A percentile compares a stretch with the other conserved stretches of the same genome.
Evolutionary conservation across 108 stramenopile genomes (phyloP).

Genomic region (Pinguiococcus pyrenoidosus): DNA sequence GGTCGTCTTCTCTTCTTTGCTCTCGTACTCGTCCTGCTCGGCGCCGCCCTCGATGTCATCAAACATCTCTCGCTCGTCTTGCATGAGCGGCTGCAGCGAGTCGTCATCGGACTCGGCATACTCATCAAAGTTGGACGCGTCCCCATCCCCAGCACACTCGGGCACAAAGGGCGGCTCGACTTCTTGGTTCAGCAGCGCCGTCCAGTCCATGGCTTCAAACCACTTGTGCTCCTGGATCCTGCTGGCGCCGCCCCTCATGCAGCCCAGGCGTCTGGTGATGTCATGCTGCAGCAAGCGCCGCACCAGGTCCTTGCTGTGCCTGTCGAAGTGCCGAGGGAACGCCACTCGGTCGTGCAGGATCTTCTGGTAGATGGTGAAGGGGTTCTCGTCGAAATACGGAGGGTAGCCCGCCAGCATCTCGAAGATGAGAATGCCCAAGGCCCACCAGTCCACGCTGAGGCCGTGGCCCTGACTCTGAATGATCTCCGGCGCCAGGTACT

Average conservation of each 20-base stretch:
- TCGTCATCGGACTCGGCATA: slow-evolving; percentile 33
- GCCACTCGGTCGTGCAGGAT: slow-evolving; percentile 29
- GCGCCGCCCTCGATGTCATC: slow-evolving; percentile 32
- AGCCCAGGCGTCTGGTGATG: slow-evolving; percentile 38
- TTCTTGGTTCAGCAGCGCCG: slow-evolving; percentile 19
- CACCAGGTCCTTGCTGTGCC: slow-evolving; percentile 25
- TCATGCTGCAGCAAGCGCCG: slow-evolving; percentile 31
- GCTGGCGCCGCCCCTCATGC: slow-evolving; percentile 30
- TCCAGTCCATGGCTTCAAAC: slow-evolving; percentile 36
- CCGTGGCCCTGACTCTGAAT: slow-evolving; percentile 48
- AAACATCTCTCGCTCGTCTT: slow-evolving; percentile 16
- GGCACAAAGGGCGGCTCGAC: slow-evolving; percentile 38
- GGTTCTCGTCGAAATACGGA: slow-evolving; percentile 44
- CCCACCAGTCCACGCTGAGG: slow-evolving; percentile 45
- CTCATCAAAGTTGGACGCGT: slow-evolving; percentile 38
- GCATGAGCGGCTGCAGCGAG: slow-evolving; percentile 5
- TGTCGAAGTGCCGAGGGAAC: slow-evolving; percentile 24
- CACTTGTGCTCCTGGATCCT: slow-evolving; percentile 32
- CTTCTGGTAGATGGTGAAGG: slow-evolving; percentile 46
- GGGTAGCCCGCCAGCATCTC: slow-evolving; percentile 41
- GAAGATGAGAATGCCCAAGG: slow-evolving; percentile 41
- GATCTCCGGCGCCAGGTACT: slow-evolving; percentile 66
- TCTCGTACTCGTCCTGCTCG: no score
- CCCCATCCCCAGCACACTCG: slow-evolving; percentile 7
- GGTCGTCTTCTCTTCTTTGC: no score